Percentiles rank a stretch among this genome's conserved stretches.
phyloP scores from a whole-genome alignment of 192 early-diverging fungal species.

The Rhizophlyctis rosea region DNA sequence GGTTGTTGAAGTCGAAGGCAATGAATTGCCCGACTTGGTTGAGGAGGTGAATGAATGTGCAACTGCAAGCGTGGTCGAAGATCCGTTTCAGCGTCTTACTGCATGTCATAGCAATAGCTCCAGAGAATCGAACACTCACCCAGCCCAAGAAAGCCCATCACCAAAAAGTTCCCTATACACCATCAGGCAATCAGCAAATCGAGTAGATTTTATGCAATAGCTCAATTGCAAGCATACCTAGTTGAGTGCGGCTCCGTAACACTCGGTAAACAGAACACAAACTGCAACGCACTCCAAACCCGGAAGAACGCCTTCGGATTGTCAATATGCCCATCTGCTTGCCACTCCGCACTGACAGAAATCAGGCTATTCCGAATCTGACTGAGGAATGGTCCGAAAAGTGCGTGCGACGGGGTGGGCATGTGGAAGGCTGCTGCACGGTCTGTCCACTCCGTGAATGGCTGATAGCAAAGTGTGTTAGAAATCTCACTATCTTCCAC shows the following conservation, averaged over 20 bases:
- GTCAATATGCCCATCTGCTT: constrained; percentile 29
- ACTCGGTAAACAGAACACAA: constrained; percentile 32
- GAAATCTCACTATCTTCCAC: neutral
- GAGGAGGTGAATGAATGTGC: constrained; percentile 33
- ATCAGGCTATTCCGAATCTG: constrained; percentile 20
- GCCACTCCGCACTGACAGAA: constrained; percentile 25
- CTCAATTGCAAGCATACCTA: no score
- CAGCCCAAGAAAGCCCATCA: constrained; percentile 40
- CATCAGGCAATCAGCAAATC: constrained; percentile 1
- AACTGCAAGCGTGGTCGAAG: constrained; percentile 24
- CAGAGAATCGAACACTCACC: constrained; percentile 25
- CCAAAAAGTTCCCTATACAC: constrained; percentile 47
- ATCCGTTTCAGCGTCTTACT: neutral
- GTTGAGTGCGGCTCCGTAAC: no score
- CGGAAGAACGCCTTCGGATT: constrained; percentile 38
- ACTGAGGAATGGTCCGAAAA: constrained; percentile 19
- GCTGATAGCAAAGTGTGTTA: constrained; percentile 6
- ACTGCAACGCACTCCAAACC: constrained; percentile 42
- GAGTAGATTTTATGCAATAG: no score
- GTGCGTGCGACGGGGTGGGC: constrained; percentile 9
- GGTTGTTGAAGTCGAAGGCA: constrained; percentile 40
- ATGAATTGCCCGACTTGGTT: constrained; percentile 31
- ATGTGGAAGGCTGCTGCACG: constrained; percentile 7
- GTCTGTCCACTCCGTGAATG: constrained; percentile 16
- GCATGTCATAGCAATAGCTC: neutral